Base-by-base conservation (phyloP, 2,329 filamentous ascomycete species). In the Chrysoporthe austroafricana region DNA sequence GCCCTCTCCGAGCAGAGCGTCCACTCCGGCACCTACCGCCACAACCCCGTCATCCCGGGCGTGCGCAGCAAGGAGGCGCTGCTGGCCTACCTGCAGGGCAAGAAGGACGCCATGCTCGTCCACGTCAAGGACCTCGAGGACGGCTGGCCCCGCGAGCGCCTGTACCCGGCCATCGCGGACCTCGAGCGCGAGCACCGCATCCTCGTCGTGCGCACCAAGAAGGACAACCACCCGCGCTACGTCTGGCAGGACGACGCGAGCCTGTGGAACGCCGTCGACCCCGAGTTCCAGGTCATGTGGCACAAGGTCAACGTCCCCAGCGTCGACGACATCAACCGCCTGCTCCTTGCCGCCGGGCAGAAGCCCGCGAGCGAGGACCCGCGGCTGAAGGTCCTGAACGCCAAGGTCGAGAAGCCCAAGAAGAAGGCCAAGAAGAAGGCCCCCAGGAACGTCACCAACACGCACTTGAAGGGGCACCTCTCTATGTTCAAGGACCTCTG, bases 81-180 rank as follows among this genome's bases (percentile, higher is more conserved):
- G 65, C 88, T 97, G 65, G 87, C 86, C 66, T 91, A 93, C 76
- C 86, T 99, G 43, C 94, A 97, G 79, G 85, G 86, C 64, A 94
- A 94, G 79, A 88, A 88, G 63, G 94, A 94, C 68, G 92, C 93
- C 1, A 89, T 91, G 71, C 93, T 93, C 14, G 87, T 98, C 65
- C 86, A 85, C 48, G 93, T 98, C 70, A 94, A 93, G 77, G 94
- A 97, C 74, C 86, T 99, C 70, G 97, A 97, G 80, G 96, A 99
- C 77, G 96, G 96, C 71, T 99, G 96, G 96, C 89, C 91, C 34
- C 90, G 91, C 73, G 96, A 93, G 75, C 57, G 26, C 59, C 68
- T 70, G 46, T 89, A 94, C 69, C 87, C 90, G 26, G 87, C 91
- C 11, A 91, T 99, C 76, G 87, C 91, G 70, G 84, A 87, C 72